Conservation (phyloP, 495 filamentous ascomycete genomes). For the Trichoderma parareesei region DNA sequence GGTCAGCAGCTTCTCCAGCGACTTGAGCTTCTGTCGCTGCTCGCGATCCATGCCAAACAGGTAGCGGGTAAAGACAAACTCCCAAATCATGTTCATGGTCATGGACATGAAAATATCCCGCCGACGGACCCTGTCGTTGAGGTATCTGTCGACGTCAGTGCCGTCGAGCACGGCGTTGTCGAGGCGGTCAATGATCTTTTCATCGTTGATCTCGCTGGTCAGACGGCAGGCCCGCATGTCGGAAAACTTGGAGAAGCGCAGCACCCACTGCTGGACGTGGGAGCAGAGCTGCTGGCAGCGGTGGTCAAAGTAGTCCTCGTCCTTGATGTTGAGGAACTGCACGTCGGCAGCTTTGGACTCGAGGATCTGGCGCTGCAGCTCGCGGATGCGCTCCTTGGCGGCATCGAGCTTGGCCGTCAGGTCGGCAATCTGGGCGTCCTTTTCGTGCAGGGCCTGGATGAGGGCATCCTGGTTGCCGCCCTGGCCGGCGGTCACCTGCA, state of each 20-base stretch:
- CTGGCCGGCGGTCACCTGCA: slow-evolving; percentile 49
- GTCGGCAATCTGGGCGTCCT: slow-evolving; percentile 68
- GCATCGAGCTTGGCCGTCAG: slow-evolving; percentile 70
- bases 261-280: slow-evolving; percentile 91
- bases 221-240: slow-evolving; percentile 76
- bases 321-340: slow-evolving; percentile 69
- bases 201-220: slow-evolving; percentile 72
- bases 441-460: slow-evolving; percentile 57
- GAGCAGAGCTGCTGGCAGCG: slow-evolving; percentile 91
- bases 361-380: slow-evolving; percentile 77
- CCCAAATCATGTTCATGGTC: slow-evolving; percentile 96
- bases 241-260: slow-evolving; percentile 93
- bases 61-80: slow-evolving; percentile 94
- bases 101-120: slow-evolving; percentile 95
- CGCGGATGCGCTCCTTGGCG: slow-evolving; percentile 67
- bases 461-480: slow-evolving; percentile 42
- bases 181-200: slow-evolving; percentile 82
- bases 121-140: slow-evolving; percentile 75
- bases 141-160: slow-evolving; percentile 76
- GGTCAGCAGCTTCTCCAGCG: slow-evolving; percentile 77
- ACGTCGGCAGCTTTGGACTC: slow-evolving; percentile 56
- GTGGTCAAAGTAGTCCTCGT: slow-evolving; percentile 89
- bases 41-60: slow-evolving; percentile 97
- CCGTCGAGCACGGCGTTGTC: slow-evolving; percentile 93
- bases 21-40: slow-evolving; percentile 92